Percentiles rank a stretch among this genome's conserved stretches.
Conservation (phyloP, 108 stramenopile genomes). For the Craspedostauros australis region DNA sequence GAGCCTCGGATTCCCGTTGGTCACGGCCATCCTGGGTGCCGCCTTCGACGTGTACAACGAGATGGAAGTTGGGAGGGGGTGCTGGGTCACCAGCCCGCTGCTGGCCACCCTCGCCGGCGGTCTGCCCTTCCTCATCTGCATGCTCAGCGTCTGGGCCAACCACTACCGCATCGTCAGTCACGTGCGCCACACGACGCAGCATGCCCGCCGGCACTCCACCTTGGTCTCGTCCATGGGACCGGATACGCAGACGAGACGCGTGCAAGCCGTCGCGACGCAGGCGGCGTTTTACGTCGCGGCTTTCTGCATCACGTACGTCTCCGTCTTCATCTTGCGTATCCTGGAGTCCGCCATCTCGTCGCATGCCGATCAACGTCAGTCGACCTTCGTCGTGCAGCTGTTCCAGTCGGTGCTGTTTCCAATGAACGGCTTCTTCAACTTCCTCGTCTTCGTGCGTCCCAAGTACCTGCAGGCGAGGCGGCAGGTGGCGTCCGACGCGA, state of each 20-base stretch:
- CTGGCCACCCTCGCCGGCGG: neutral
- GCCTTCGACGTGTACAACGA: neutral
- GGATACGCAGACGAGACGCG: neutral
- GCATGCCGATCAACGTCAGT: too few relatives aligned
- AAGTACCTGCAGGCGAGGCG: constrained; percentile 3
- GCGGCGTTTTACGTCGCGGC: neutral
- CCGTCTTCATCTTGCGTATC: neutral
- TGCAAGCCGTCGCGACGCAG: neutral
- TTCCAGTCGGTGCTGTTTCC: too few relatives aligned
- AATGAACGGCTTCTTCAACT: constrained; percentile 41
- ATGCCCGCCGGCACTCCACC: neutral
- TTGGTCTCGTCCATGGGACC: neutral
- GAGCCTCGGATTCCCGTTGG: constrained; percentile 1
- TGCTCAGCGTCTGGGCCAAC: neutral
- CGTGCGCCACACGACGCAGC: neutral
- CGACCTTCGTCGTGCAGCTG: too few relatives aligned
- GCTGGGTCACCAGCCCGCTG: constrained; percentile 13
- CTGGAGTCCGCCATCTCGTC: too few relatives aligned
- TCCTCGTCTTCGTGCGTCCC: constrained; percentile 30
- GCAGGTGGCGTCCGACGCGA: too few relatives aligned
- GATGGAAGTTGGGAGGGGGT: constrained; percentile 1
- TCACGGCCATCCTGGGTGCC: neutral
- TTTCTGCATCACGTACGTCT: neutral
- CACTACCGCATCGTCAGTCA: neutral
- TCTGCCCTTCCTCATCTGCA: neutral